These are phyloP conservation scores for Chamaenerion angustifolium DNA, from an alignment of 345 rosid species.

Conservation along the genomic window DNA sequence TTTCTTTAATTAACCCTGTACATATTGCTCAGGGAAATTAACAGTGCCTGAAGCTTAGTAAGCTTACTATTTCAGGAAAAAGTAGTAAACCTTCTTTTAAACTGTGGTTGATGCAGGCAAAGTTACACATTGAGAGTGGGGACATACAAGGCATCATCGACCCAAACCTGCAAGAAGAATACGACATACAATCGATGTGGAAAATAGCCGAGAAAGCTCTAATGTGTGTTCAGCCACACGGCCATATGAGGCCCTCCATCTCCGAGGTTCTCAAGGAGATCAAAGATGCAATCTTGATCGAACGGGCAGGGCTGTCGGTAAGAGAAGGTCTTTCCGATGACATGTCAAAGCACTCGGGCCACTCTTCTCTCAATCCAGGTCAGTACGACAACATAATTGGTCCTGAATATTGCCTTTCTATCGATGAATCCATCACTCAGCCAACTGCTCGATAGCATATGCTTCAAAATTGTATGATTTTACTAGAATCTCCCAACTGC, in stretches of 20 bases:
- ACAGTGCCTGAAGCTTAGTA: no score
- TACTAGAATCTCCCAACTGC: no score
- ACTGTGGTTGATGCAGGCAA: no score
- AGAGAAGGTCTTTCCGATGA: conserved; percentile 74
- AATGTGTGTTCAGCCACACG: conserved; percentile 83
- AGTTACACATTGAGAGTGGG: conserved; percentile 86
- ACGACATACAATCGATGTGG: conserved; percentile 96
- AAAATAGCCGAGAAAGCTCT: conserved; percentile 93
- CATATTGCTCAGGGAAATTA: no score
- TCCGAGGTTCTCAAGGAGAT: conserved; percentile 92
- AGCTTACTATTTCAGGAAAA: no score
- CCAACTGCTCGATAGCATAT: conserved; percentile 55
- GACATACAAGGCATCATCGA: conserved; percentile 87
- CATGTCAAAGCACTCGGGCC: conserved; percentile 51
- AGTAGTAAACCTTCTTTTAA: no score
- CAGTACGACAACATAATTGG: conserved; percentile 35
- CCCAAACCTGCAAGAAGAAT: conserved; percentile 45
- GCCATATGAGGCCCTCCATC: conserved; percentile 83
- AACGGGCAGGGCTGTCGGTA: conserved; percentile 33
- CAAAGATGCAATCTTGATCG: conserved; percentile 77
- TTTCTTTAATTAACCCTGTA: no score
- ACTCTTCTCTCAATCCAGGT: conserved; percentile 51
- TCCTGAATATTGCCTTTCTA: conserved; percentile 35
- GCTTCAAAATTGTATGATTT: no score
- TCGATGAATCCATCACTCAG: conserved; percentile 44